phyloP scores from a whole-genome alignment of 805 yeast species.

The Hanseniaspora taiwanica region DNA sequence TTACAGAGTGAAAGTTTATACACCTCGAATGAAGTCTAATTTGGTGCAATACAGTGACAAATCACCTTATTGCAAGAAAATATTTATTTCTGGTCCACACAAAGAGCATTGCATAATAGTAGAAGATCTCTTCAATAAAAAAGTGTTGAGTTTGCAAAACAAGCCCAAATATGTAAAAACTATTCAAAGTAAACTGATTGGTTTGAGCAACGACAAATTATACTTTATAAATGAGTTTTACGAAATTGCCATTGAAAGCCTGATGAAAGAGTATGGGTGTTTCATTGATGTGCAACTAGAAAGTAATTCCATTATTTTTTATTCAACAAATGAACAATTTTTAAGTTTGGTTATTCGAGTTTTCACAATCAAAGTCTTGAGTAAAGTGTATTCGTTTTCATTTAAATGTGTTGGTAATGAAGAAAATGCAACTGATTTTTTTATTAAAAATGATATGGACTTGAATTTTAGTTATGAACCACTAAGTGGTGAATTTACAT shows the following conservation, averaged over 20 bases:
- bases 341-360: constrained; percentile 13
- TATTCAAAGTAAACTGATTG: neutral
- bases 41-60: neutral
- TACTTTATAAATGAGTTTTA: neutral
- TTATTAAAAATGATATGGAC: neutral
- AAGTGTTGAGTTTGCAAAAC: neutral
- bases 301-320: constrained; percentile 14
- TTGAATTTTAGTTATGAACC: neutral
- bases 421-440: constrained; percentile 1
- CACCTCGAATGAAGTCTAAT: neutral
- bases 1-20: neutral
- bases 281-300: constrained; percentile 13
- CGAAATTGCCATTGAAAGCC: constrained; percentile 3
- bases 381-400: constrained; percentile 16
- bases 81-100: neutral
- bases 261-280: constrained; percentile 19
- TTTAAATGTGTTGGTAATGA: constrained; percentile 1
- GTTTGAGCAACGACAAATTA: neutral
- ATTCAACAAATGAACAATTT: constrained; percentile 11
- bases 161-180: neutral
- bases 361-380: constrained; percentile 17
- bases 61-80: neutral
- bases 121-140: neutral
- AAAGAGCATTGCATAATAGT: neutral
- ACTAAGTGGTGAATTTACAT: neutral